A percentile compares a stretch with the other conserved stretches of the same genome.
phyloP scores from a whole-genome alignment of 2,329 filamentous ascomycete genomes.

The Calonectria montana region DNA sequence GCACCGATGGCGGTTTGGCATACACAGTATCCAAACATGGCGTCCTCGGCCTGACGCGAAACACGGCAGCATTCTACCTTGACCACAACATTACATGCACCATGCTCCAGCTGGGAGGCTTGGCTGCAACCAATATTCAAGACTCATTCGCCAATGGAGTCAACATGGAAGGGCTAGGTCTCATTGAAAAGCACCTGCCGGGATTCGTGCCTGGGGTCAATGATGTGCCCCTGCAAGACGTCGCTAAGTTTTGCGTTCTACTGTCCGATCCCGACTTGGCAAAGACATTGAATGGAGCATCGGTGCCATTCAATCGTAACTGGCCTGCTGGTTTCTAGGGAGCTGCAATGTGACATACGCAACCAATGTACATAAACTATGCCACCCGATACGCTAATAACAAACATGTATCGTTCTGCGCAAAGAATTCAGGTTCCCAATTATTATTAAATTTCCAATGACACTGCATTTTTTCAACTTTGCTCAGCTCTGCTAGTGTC shows the following conservation, averaged over 20 bases:
- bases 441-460: neutral
- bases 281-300: neutral
- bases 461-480: too few relatives aligned
- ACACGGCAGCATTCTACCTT: neutral
- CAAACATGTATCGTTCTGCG: neutral
- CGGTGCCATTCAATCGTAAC: neutral
- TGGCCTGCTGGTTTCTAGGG: neutral
- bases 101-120: neutral
- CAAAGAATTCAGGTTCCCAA: neutral
- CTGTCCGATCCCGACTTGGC: neutral
- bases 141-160: neutral
- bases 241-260: neutral
- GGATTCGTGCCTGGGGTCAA: neutral
- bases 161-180: neutral
- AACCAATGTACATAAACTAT: neutral
- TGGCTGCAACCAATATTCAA: neutral
- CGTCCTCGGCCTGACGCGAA: neutral
- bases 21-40: conserved; percentile 35
- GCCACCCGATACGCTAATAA: neutral
- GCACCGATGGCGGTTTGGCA: conserved; percentile 54
- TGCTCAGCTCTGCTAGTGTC: too few relatives aligned
- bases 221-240: neutral
- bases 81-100: neutral
- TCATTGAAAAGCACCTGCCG: neutral
- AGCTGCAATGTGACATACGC: neutral